Conservation (phyloP, 2,329 filamentous ascomycete genomes). For the Pseudocercospora ulei region DNA sequence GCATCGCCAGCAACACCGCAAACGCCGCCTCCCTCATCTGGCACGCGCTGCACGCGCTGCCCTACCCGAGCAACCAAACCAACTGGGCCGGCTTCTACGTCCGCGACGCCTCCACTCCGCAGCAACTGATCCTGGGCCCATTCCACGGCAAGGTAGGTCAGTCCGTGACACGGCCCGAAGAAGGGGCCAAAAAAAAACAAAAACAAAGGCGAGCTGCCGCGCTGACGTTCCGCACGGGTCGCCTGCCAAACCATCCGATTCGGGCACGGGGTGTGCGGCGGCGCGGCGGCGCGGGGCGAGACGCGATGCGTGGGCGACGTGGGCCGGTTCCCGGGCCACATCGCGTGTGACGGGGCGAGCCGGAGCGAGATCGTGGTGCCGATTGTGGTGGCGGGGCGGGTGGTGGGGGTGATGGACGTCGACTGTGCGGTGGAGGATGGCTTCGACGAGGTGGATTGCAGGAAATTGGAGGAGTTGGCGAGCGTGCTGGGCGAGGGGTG, state of each 20-base stretch:
- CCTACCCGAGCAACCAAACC: slow-evolving; percentile 54
- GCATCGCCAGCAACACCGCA: slow-evolving; percentile 70
- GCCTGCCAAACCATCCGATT: slow-evolving; percentile 71
- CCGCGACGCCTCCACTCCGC: slow-evolving; percentile 43
- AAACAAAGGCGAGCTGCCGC: no score
- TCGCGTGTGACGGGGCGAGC: slow-evolving; percentile 67
- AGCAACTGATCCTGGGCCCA: slow-evolving; percentile 62
- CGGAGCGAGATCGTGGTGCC: slow-evolving; percentile 76
- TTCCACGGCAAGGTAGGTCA: slow-evolving; percentile 58
- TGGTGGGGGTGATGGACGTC: slow-evolving; percentile 68
- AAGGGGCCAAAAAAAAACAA: no score
- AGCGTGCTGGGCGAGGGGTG: slow-evolving; percentile 50
- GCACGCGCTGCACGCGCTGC: slow-evolving; percentile 67
- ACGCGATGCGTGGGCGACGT: slow-evolving; percentile 63
- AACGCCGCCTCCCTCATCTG: slow-evolving; percentile 68
- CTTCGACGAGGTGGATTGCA: slow-evolving; percentile 59
- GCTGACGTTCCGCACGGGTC: slow-evolving; percentile 23
- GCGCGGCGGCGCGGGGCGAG: slow-evolving; percentile 50
- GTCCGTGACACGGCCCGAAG: not conserved
- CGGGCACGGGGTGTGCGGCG: slow-evolving; percentile 64
- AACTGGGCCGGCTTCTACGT: slow-evolving; percentile 82
- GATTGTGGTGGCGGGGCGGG: slow-evolving; percentile 46
- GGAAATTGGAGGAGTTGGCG: slow-evolving; percentile 57
- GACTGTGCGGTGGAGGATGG: slow-evolving; percentile 60
- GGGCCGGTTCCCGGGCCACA: slow-evolving; percentile 65